Evolutionary conservation across 176 grass and related monocot genomes (phyloP).

Genomic region (Oryza nivara): DNA sequence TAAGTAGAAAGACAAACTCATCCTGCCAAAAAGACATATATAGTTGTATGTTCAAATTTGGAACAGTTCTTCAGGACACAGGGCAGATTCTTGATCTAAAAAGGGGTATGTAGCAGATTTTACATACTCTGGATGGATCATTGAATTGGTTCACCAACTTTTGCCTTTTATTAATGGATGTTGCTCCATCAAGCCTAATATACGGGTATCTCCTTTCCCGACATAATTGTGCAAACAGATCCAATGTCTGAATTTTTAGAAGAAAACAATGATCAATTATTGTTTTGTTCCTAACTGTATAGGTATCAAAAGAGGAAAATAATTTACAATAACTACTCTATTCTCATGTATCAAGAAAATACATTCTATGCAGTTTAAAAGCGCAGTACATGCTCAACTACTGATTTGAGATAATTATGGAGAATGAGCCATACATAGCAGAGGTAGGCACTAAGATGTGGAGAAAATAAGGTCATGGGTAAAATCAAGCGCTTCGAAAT

Average conservation of each 20-base stretch:
- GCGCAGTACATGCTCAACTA: background rate
- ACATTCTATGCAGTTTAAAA: constrained; percentile 12
- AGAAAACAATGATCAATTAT: constrained; percentile 21
- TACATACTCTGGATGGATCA: constrained; percentile 79
- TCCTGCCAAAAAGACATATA: constrained; percentile 67
- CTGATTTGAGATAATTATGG: constrained; percentile 1
- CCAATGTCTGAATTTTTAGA: constrained; percentile 68
- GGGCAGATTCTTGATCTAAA: background rate
- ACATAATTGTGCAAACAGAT: constrained; percentile 96
- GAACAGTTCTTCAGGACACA: constrained; percentile 33
- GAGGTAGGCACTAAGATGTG: constrained; percentile 19
- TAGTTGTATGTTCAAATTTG: constrained; percentile 25
- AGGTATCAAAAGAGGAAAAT: constrained; percentile 26
- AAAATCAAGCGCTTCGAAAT: constrained; percentile 18
- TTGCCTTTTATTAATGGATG: constrained; percentile 96
- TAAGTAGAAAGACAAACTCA: constrained; percentile 90
- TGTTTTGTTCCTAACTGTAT: constrained; percentile 9
- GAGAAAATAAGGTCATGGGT: constrained; percentile 16
- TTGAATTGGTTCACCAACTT: constrained; percentile 95
- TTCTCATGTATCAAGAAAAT: constrained; percentile 37
- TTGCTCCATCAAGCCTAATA: constrained; percentile 91
- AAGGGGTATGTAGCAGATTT: background rate
- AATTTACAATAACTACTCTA: background rate
- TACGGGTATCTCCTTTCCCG: constrained; percentile 94
- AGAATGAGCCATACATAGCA: constrained; percentile 23